A percentile compares a stretch with the other conserved stretches of the same genome.
These are phyloP conservation scores for Teratosphaeria gauchensis DNA, from an alignment of 2,329 filamentous ascomycete species.

Conservation along the genomic window DNA sequence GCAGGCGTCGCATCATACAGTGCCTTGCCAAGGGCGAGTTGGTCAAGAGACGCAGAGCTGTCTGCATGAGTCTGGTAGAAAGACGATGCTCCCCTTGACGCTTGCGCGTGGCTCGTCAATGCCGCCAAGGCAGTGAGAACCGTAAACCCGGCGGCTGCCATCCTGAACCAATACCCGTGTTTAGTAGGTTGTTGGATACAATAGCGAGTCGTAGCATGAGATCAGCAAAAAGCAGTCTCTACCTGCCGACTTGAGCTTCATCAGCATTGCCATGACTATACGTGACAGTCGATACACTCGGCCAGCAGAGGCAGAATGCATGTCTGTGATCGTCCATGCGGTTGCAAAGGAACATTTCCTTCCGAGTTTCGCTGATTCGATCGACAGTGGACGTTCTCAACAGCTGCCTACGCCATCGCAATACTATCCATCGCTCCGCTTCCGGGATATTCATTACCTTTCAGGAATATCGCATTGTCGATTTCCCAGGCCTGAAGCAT, in stretches of 20 bases:
- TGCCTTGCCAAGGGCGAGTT: constrained; percentile 34
- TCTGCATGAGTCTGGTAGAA: neutral
- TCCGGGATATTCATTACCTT: neutral
- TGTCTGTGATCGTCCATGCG: neutral
- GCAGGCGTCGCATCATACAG: constrained; percentile 34
- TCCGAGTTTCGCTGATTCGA: neutral
- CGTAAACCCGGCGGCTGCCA: neutral
- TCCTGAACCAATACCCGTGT: neutral
- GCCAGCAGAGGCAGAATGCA: too few relatives aligned
- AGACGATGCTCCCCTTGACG: neutral
- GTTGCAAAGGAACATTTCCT: neutral
- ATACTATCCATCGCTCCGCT: neutral
- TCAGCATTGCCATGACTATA: neutral
- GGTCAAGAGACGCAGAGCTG: constrained; percentile 15
- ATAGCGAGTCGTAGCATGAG: neutral
- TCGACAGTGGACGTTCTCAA: neutral
- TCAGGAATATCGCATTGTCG: neutral
- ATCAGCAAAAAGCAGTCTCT: neutral
- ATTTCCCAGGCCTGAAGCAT: neutral
- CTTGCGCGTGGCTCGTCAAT: neutral
- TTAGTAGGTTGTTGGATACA: neutral
- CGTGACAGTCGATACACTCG: neutral
- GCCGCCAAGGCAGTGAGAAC: neutral
- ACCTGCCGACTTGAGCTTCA: neutral
- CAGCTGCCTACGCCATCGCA: neutral